phyloP scores from a whole-genome alignment of 768 basidiomycete genomes.

The Calocybe gangraenosa region DNA sequence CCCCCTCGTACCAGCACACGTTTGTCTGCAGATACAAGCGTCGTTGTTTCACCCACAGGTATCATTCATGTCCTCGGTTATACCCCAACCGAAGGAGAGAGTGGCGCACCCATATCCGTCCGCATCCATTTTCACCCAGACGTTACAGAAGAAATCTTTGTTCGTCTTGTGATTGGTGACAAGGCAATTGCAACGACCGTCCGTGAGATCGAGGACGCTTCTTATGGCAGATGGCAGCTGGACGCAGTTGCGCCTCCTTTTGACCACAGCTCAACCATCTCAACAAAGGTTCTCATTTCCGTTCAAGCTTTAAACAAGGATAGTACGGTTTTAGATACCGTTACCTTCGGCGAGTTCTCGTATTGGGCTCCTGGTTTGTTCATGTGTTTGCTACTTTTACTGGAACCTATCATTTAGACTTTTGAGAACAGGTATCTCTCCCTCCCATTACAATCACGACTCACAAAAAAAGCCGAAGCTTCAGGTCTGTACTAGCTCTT shows the following conservation, averaged over 20 bases:
- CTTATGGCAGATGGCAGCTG: slow-evolving; percentile 60
- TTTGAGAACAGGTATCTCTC: slow-evolving; percentile 8
- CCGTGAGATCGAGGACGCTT: slow-evolving; percentile 40
- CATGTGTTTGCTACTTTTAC: slow-evolving; percentile 10
- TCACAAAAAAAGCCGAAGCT: slow-evolving; percentile 26
- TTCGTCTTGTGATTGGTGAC: slow-evolving; percentile 72
- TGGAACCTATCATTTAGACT: slow-evolving; percentile 6
- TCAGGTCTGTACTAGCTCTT: slow-evolving; percentile 23
- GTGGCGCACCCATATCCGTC: slow-evolving; percentile 61
- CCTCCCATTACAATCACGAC: slow-evolving; percentile 9
- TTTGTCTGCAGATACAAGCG: slow-evolving; percentile 1
- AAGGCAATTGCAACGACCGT: slow-evolving; percentile 69
- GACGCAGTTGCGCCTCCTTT: slow-evolving; percentile 58
- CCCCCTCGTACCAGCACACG: not conserved
- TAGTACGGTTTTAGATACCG: slow-evolving; percentile 54
- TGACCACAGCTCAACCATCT: slow-evolving; percentile 34
- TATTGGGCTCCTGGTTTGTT: slow-evolving; percentile 48
- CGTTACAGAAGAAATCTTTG: slow-evolving; percentile 48
- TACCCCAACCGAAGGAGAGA: slow-evolving; percentile 58
- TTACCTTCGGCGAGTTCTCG: slow-evolving; percentile 69
- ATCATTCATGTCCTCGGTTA: slow-evolving; percentile 66
- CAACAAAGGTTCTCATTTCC: slow-evolving; percentile 47
- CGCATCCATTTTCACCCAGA: slow-evolving; percentile 55
- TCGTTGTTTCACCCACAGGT: slow-evolving; percentile 43
- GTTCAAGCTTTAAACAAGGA: slow-evolving; percentile 59